Conservation (phyloP, 2,329 filamentous ascomycete genomes). For the Ophiostoma himal-ulmi region DNA sequence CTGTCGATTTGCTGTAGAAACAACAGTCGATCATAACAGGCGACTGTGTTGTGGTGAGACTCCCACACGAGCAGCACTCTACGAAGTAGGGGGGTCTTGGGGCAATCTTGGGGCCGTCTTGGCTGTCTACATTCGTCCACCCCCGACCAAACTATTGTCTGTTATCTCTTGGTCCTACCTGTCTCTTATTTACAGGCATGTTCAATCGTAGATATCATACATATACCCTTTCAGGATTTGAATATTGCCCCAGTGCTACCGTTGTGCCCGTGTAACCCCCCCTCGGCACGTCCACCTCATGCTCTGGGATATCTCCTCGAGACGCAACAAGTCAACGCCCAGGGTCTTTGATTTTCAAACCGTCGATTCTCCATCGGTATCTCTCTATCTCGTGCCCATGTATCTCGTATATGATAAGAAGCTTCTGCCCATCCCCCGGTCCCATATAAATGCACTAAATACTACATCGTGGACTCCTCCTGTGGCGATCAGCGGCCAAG, state of each 20-base stretch:
- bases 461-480: background rate
- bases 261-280: background rate
- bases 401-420: background rate
- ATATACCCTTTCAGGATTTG: background rate
- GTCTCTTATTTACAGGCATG: background rate
- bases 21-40: background rate
- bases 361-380: background rate
- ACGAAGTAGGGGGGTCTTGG: background rate
- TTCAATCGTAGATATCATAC: background rate
- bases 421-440: background rate
- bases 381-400: background rate
- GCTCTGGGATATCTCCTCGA: background rate
- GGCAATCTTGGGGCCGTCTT: conserved; percentile 5
- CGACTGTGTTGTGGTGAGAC: background rate
- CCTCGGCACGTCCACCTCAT: background rate
- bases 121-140: background rate
- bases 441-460: background rate
- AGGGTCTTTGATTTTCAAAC: background rate
- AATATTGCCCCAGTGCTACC: background rate
- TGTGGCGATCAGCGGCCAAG: conserved; percentile 11
- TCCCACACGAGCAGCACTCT: background rate
- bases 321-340: background rate
- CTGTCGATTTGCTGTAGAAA: background rate
- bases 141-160: conserved; percentile 6
- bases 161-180: background rate